Conservation (phyloP, 768 basidiomycete species). For the Calvatia gigantea region DNA sequence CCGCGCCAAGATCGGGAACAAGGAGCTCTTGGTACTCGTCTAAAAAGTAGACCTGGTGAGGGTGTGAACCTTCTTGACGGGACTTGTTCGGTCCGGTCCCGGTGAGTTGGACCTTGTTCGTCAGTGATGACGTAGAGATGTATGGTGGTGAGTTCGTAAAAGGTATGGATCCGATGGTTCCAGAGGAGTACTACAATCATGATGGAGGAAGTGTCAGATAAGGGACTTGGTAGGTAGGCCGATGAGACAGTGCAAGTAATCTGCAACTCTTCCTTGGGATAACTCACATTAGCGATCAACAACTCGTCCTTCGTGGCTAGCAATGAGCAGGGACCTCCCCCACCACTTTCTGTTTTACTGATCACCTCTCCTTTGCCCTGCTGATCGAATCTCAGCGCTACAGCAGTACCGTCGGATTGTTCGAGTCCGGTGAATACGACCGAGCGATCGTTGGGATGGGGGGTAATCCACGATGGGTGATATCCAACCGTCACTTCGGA, state of each 20-base stretch:
- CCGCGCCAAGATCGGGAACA: constrained; percentile 74
- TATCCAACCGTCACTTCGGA: constrained; percentile 49
- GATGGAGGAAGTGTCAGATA: background rate
- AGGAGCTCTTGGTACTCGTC: constrained; percentile 53
- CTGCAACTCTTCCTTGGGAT: background rate
- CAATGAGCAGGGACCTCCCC: constrained; percentile 63
- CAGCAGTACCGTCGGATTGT: constrained; percentile 59
- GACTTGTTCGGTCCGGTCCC: constrained; percentile 61
- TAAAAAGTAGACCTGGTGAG: constrained; percentile 66
- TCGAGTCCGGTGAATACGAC: constrained; percentile 68
- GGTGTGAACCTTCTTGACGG: constrained; percentile 72
- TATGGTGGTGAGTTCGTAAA: constrained; percentile 47
- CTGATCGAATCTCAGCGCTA: constrained; percentile 56
- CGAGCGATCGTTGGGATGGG: constrained; percentile 51
- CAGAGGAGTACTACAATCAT: constrained; percentile 60
- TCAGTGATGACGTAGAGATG: constrained; percentile 26
- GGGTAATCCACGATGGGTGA: constrained; percentile 76
- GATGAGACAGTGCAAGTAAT: background rate
- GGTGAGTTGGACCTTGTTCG: constrained; percentile 38
- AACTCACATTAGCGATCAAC: constrained; percentile 67
- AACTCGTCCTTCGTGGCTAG: constrained; percentile 54
- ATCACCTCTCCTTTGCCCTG: constrained; percentile 51
- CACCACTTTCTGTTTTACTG: constrained; percentile 48
- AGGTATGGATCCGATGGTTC: constrained; percentile 54
- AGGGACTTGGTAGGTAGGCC: background rate